Base-by-base conservation (phyloP, 345 rosid species). In the Passiflora organensis region DNA sequence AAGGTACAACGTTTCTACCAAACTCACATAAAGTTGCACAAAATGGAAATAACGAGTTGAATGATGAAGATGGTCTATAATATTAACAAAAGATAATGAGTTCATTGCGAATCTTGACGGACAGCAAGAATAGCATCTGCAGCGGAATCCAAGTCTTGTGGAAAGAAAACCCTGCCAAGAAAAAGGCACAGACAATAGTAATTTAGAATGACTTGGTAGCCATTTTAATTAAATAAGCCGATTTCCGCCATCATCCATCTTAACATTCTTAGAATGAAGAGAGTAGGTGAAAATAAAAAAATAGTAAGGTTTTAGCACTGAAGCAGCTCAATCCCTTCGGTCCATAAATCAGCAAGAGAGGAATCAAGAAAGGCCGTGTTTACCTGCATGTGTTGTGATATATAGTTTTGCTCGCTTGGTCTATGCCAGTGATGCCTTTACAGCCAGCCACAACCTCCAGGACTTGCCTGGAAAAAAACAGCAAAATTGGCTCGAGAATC, bases 141-240 rank as follows among this genome's bases (percentile, higher is more conserved):
- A 10, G 85, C 80, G 12, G 91, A 67, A 72, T 84, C 96, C 72
- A 76, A 58, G 55, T 93, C 99, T 2, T 83, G 89, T 59, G 94
- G 96, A 79, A 89, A 93, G 83, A 93, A 93, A 58, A 93, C 85
- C 71, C 96, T 88, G 80, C 80, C n/a, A n/a, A n/a, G n/a, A n/a
- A n/a, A n/a, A n/a, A n/a, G n/a, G n/a, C n/a, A n/a, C n/a, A n/a
- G n/a, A n/a, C n/a, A n/a, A n/a, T n/a, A n/a, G n/a, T n/a, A n/a
- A n/a, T n/a, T n/a, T n/a, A n/a, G n/a, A n/a, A n/a, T n/a, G n/a
- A n/a, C n/a, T n/a, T n/a, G n/a, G n/a, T n/a, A n/a, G n/a, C n/a
- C n/a, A n/a, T n/a, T n/a, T n/a, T n/a, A n/a, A n/a, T n/a, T n/a
- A n/a, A n/a, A n/a, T n/a, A n/a, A n/a, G n/a, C n/a, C n/a, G n/a